Conservation (phyloP, 2,329 filamentous ascomycete species). For the Tolypocladium endophyticum region DNA sequence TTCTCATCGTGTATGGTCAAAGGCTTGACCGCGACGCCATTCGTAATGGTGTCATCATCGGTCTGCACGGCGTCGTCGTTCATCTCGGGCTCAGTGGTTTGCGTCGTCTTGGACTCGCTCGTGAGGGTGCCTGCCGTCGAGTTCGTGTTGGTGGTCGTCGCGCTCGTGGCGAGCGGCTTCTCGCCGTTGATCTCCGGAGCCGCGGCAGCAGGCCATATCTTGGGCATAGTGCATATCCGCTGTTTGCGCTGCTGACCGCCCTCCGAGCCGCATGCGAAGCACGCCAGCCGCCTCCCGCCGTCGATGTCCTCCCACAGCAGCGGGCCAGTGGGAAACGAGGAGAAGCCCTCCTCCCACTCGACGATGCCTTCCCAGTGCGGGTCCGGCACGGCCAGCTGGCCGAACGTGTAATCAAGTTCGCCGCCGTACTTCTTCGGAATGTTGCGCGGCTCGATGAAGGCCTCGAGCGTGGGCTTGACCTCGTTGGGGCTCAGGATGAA, state of each 20-base stretch:
- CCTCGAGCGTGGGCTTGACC: constrained; percentile 63
- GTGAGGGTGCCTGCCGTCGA: constrained; percentile 1
- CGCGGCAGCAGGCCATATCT: constrained; percentile 16
- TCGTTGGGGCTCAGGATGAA: constrained; percentile 72
- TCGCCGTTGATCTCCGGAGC: constrained; percentile 3
- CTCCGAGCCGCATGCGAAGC: constrained; percentile 39
- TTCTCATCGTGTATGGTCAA: constrained; percentile 18
- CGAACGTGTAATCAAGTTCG: constrained; percentile 72
- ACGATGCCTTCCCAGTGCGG: constrained; percentile 39
- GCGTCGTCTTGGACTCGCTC: constrained; percentile 14
- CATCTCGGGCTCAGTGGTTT: constrained; percentile 10
- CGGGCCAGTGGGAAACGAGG: constrained; percentile 45
- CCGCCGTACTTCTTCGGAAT: constrained; percentile 89
- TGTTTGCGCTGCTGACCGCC: constrained; percentile 33
- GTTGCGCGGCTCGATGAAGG: constrained; percentile 72
- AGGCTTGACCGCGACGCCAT: constrained; percentile 19
- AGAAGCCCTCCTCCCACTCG: constrained; percentile 40
- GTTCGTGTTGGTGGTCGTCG: background rate
- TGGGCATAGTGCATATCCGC: constrained; percentile 40
- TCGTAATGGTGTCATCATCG: constrained; percentile 16
- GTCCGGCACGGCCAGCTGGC: constrained; percentile 65
- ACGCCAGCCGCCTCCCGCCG: constrained; percentile 36
- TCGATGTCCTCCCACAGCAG: constrained; percentile 42
- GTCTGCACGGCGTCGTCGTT: constrained; percentile 16
- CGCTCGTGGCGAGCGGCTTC: constrained; percentile 1